Base-by-base conservation (phyloP, 805 yeast species). In the Starmerella cellae region DNA sequence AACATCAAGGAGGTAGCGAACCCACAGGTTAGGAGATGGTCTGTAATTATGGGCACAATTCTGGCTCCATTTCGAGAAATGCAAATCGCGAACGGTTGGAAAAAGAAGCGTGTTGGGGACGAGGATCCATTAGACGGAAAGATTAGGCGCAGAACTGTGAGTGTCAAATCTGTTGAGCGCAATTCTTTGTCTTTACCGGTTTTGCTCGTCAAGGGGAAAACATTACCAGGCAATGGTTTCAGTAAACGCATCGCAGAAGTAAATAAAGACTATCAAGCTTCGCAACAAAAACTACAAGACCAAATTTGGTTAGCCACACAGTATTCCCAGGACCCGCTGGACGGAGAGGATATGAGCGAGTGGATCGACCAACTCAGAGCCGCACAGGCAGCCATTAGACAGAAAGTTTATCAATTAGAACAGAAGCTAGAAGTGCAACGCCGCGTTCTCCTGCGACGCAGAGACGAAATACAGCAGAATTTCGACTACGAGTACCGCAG, bases 171-270 rank as follows among this genome's bases (percentile, higher is more conserved):
- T 2, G 32, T 54, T 2, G 27, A 28, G 20, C 52, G 57, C 21
- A 40, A 38, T 2, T 45, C 49, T n/a, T 48, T 46, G 26, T 31
- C 26, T 3, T 26, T 54, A 23, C 31, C 42, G 13, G 36, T 51
- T 21, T 39, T 52, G 19, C 47, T 47, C 3, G 46, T 51, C 23
- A 43, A 44, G n/a, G 57, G 57, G 14, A 18, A 35, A 14, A 24
- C 13, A 14, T 26, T 35, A 34, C 49, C 43, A 2, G 28, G 32
- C n/a, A 30, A 39, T 3, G 54, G 55, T 32, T 40, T 53, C 36
- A 29, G 38, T 10, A 23, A 44, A 31, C 43, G 43, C 20, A 14
- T 53, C 22, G 41, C 34, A 5, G 42, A 37, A 3, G 46, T 45
- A 23, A 39, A 41, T 23, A 18, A 24, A 10, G 44, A 42, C 21